Evolutionary conservation across 2,329 filamentous ascomycete species (phyloP).

Genomic region (Trichoderma koningii): DNA sequence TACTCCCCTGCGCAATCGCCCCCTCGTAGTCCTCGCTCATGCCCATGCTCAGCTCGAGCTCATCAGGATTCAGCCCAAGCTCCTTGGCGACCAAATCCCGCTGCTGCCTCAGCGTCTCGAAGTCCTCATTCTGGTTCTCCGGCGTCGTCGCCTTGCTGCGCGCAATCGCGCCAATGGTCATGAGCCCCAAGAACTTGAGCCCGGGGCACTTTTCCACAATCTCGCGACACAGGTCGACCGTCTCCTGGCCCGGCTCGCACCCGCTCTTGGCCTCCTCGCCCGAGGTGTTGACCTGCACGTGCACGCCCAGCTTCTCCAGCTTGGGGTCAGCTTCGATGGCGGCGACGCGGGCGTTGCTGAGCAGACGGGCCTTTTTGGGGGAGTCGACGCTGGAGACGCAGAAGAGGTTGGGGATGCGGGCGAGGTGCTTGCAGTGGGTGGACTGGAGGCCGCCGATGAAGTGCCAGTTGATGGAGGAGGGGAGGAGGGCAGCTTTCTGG

Average conservation of each 20-base stretch:
- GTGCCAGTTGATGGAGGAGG: slow-evolving; percentile 81
- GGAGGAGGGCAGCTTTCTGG: slow-evolving; percentile 81
- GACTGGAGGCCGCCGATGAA: slow-evolving; percentile 95
- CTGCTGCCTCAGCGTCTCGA: slow-evolving; percentile 67
- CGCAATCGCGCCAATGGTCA: slow-evolving; percentile 97
- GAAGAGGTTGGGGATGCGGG: slow-evolving; percentile 85
- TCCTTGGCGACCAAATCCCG: slow-evolving; percentile 68
- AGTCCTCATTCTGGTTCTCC: slow-evolving; percentile 91
- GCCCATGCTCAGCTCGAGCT: slow-evolving; percentile 92
- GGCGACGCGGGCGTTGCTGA: slow-evolving; percentile 72
- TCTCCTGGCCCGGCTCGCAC: slow-evolving; percentile 65
- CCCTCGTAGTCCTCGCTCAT: slow-evolving; percentile 98
- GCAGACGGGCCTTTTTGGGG: slow-evolving; percentile 79
- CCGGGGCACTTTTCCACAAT: slow-evolving; percentile 71
- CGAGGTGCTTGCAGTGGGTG: slow-evolving; percentile 84
- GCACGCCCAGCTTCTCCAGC: slow-evolving; percentile 63
- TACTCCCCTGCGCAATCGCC: slow-evolving; percentile 79
- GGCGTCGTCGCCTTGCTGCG: slow-evolving; percentile 71
- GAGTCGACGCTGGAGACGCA: slow-evolving; percentile 90
- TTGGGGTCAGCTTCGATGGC: slow-evolving; percentile 59
- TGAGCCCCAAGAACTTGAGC: slow-evolving; percentile 76
- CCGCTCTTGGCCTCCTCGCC: slow-evolving; percentile 86
- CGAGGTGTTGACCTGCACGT: slow-evolving; percentile 95
- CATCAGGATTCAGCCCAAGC: slow-evolving; percentile 47
- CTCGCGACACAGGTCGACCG: slow-evolving; percentile 66